phyloP scores from a whole-genome alignment of 1,139 yeast genomes.

The Yamadazyma aaseri region DNA sequence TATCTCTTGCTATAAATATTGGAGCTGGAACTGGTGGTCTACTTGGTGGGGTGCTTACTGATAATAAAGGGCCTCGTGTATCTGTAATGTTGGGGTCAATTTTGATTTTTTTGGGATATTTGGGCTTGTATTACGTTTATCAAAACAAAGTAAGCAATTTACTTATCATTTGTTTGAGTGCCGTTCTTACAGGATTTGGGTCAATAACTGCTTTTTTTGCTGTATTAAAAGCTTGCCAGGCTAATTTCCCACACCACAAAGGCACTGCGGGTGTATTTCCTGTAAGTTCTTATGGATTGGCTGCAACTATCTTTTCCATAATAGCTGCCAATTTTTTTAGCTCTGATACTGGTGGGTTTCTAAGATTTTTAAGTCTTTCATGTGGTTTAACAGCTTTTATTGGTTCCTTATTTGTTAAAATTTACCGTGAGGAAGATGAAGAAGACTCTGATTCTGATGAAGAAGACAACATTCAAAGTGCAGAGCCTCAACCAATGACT shows the following conservation, averaged over 20 bases:
- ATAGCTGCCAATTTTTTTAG: constrained; percentile 46
- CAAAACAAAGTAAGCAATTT: constrained; percentile 22
- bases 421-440: constrained; percentile 25
- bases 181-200: constrained; percentile 58
- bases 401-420: constrained; percentile 39
- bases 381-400: constrained; percentile 38
- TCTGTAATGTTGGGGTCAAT: constrained; percentile 57
- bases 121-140: constrained; percentile 33
- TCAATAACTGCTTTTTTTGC: constrained; percentile 64
- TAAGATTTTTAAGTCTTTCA: constrained; percentile 34
- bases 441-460: constrained; percentile 16
- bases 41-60: constrained; percentile 67
- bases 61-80: constrained; percentile 52
- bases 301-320: constrained; percentile 44
- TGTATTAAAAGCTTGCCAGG: constrained; percentile 64
- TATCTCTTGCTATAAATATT: constrained; percentile 58
- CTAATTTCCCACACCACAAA: constrained; percentile 66
- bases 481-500: too few species aligned
- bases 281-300: constrained; percentile 55
- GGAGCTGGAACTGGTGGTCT: constrained; percentile 71
- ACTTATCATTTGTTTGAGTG: constrained; percentile 31
- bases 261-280: constrained; percentile 71
- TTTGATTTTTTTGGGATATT: constrained; percentile 44
- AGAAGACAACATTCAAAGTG: constrained; percentile 13
- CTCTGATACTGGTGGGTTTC: constrained; percentile 41